Conservation (phyloP, 257 asterid species). For the Datura wrightii region DNA sequence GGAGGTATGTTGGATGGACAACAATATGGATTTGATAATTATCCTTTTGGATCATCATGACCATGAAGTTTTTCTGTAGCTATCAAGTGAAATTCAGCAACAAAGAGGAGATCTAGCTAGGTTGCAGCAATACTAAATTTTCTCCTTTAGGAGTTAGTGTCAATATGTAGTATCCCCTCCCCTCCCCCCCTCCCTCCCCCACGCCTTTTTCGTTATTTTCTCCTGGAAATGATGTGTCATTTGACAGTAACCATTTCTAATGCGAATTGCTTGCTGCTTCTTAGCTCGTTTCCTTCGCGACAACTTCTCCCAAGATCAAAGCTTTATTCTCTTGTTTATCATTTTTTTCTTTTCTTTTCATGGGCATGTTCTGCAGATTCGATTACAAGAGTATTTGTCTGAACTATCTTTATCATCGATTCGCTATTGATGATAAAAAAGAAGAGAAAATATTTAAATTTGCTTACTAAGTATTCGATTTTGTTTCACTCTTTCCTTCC, state of each 20-base stretch:
- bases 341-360: background rate
- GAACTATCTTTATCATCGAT: no score
- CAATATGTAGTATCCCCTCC: constrained; percentile 39
- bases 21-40: constrained; percentile 51
- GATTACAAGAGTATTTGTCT: no score
- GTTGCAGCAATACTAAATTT: constrained; percentile 32
- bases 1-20: constrained; percentile 55
- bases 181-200: background rate
- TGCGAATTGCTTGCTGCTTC: constrained; percentile 11
- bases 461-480: no score
- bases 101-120: constrained; percentile 25
- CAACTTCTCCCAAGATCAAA: background rate
- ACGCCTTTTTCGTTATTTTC: constrained; percentile 11
- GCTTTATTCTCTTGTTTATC: background rate
- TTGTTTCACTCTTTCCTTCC: no score
- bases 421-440: no score
- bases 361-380: no score
- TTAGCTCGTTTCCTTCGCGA: background rate
- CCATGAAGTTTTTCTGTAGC: constrained; percentile 35
- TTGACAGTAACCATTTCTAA: constrained; percentile 7
- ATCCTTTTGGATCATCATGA: constrained; percentile 59
- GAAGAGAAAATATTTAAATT: no score
- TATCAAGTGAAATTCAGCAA: background rate
- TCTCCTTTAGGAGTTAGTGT: constrained; percentile 44
- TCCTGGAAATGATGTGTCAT: constrained; percentile 17